Evolutionary conservation across 192 early-diverging fungal species (phyloP), one percentile per base, ranked within the genome.

Genomic region (Linnemannia schmuckeri): DNA sequence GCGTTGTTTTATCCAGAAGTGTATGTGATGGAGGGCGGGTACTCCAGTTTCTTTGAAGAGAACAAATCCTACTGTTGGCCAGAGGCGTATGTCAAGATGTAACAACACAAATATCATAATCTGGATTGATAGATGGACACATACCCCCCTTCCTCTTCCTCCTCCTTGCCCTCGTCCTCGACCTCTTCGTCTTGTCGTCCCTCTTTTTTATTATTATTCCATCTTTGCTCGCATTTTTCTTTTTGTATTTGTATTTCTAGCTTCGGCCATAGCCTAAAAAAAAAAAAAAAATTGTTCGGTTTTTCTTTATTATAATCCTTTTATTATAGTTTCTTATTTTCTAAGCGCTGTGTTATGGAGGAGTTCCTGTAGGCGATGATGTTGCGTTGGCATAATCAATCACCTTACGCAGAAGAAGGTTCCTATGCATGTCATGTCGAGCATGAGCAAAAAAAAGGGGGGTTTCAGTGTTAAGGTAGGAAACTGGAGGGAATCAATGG

Each of bases 1-100:
- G 76, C 92, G 35, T 85, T 97, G 76, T 89, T 94, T 72, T 97
- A 96, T 88, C 96, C 97, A 15, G 94, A 97, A 79, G 90, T 97
- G 47, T 97, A 97, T 86, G 93, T 97, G 27, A 91, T 97, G 71
- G 84, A 96, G 74, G 96, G 96, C 41, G 97, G 97, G 13, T 97
- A 97, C 89, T 91, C 94, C 68, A 88, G 88, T 27, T 97, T 97
- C 78, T 97, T 92, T 76, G 76, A 81, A 49, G 78, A 85, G 37
- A 83, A 92, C 85, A 92, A 93, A 84, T 70, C 84, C 4, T 90
- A 90, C 57, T 97, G 96, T 88, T 86, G 91, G 72, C 96, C 96
- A 38, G 91, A 95, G 85, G 91, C 80, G 42, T 97, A 97, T 87
- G 90, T 96, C 20, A 94, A 96, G 87, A 97, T 97, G 96, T 66